A percentile compares a stretch with the other conserved stretches of the same genome.
phyloP scores from a whole-genome alignment of 306 rosid genomes.

The Cucumis melo region DNA sequence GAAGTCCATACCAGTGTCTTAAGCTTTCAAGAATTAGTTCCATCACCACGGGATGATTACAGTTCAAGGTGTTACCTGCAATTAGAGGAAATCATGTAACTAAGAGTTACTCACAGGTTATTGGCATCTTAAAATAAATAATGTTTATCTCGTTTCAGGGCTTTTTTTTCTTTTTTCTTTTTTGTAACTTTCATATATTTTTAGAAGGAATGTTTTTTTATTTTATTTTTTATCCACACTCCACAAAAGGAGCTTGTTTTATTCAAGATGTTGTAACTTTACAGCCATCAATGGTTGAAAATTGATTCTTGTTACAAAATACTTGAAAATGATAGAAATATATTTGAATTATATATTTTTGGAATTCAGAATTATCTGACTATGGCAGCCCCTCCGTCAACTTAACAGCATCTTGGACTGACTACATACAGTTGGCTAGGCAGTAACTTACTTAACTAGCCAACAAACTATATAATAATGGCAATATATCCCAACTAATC shows the following conservation, averaged over 20 bases:
- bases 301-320: not conserved
- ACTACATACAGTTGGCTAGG: not conserved
- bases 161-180: not conserved
- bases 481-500: not conserved
- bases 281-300: not conserved
- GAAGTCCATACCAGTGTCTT: slow-evolving; percentile 70
- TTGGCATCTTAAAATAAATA: not conserved
- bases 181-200: not conserved
- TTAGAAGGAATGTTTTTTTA: not conserved
- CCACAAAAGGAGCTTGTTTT: not conserved
- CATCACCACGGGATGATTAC: slow-evolving; percentile 93
- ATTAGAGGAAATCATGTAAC: not conserved
- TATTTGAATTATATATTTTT: not conserved
- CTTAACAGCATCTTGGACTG: not conserved
- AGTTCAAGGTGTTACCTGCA: slow-evolving; percentile 85
- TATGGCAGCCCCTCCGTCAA: not conserved
- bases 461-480: not conserved
- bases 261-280: not conserved
- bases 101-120: not conserved
- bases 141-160: not conserved
- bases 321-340: not conserved
- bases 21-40: slow-evolving; percentile 87
- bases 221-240: not conserved
- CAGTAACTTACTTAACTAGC: not conserved
- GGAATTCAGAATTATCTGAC: not conserved